phyloP scores from a whole-genome alignment of 2,329 filamentous ascomycete species.

The Colletotrichum navitas region DNA sequence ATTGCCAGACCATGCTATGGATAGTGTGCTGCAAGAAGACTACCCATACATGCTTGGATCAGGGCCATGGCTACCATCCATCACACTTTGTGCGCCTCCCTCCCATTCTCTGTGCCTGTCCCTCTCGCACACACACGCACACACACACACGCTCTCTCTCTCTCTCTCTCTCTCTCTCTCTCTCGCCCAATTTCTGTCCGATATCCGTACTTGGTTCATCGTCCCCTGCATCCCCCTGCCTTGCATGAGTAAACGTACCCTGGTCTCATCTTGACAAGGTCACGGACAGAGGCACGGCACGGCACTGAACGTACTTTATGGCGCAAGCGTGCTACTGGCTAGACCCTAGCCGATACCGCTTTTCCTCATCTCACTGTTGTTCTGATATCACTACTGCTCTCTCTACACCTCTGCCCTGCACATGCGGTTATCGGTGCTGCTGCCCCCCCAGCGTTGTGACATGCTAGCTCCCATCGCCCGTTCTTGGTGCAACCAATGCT shows the following conservation, averaged over 20 bases:
- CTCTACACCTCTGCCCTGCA: conserved; percentile 1
- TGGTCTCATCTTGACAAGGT: background rate
- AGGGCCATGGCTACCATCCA: background rate
- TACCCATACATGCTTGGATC: background rate
- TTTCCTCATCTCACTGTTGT: conserved; percentile 6
- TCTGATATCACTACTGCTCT: conserved; percentile 12
- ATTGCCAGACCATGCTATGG: background rate
- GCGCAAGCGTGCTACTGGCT: background rate
- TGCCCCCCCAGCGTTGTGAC: conserved; percentile 17
- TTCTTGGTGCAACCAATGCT: conserved; percentile 32
- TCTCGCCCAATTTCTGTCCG: background rate
- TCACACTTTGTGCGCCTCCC: background rate
- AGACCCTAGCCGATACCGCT: conserved; percentile 1
- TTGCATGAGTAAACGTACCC: conserved; percentile 33
- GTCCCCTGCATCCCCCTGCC: conserved; percentile 11
- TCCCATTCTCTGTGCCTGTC: background rate
- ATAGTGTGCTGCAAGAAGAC: background rate
- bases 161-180: conserved; percentile 8
- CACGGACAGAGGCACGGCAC: conserved; percentile 6
- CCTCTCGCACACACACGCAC: too few species aligned
- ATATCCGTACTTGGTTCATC: background rate
- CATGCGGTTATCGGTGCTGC: conserved; percentile 17
- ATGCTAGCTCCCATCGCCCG: conserved; percentile 27
- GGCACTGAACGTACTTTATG: conserved; percentile 1
- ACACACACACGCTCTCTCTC: too few species aligned